Conservation (phyloP, 2,329 filamentous ascomycete genomes). For the Metarhizium rileyi region DNA sequence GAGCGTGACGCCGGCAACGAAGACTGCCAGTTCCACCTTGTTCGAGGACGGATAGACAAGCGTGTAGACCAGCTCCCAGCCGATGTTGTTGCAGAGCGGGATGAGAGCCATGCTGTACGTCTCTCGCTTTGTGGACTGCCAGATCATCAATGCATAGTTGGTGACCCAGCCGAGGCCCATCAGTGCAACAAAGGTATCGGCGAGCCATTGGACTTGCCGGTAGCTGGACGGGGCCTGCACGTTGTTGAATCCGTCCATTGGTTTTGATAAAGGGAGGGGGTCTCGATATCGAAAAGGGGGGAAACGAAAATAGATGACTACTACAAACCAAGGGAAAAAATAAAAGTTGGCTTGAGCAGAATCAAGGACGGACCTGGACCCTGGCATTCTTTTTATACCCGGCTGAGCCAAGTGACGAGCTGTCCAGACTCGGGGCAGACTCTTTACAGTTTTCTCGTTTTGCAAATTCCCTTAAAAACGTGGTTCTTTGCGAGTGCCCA, state of each 20-base stretch:
- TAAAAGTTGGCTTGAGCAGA: neutral
- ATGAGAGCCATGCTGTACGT: slow-evolving; percentile 11
- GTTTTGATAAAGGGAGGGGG: too few relatives aligned
- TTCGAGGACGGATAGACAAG: slow-evolving; percentile 8
- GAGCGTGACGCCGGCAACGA: slow-evolving; percentile 5
- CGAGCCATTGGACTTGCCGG: slow-evolving; percentile 8
- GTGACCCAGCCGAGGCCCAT: slow-evolving; percentile 11
- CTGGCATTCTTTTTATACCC: slow-evolving; percentile 2
- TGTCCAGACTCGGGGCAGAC: neutral
- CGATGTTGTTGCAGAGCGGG: slow-evolving; percentile 11
- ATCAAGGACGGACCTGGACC: neutral
- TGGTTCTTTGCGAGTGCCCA: too few relatives aligned
- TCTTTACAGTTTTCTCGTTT: too few relatives aligned
- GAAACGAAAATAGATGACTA: neutral
- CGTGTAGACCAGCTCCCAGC: slow-evolving; percentile 10
- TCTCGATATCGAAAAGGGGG: too few relatives aligned
- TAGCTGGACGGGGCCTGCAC: slow-evolving; percentile 6
- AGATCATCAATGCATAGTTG: slow-evolving; percentile 10
- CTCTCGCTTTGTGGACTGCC: slow-evolving; percentile 6
- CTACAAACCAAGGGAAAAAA: too few relatives aligned
- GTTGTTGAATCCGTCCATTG: slow-evolving; percentile 9
- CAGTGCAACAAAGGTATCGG: slow-evolving; percentile 6
- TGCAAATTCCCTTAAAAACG: too few relatives aligned
- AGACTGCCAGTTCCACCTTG: slow-evolving; percentile 7
- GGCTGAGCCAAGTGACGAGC: neutral